Evolutionary conservation across 345 rosid genomes (phyloP).

Genomic region (Moricandia moricandioides): DNA sequence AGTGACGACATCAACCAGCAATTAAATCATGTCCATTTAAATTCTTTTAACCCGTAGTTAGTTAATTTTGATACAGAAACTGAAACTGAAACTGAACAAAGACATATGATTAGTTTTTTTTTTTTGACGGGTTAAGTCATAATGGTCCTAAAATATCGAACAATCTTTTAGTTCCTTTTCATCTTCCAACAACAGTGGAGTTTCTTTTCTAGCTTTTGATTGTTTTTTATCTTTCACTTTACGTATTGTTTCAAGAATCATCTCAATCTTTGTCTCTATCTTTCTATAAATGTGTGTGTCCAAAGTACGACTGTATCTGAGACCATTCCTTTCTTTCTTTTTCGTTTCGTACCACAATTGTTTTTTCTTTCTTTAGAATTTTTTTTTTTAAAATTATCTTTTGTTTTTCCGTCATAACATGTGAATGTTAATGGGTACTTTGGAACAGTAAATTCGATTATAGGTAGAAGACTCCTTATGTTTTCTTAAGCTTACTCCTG

Average conservation of each 20-base stretch:
- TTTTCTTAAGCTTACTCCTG: not conserved
- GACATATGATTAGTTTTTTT: not conserved
- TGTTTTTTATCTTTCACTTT: conserved; percentile 23
- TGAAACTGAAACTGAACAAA: not conserved
- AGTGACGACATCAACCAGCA: not conserved
- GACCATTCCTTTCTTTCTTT: conserved; percentile 9
- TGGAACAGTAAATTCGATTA: not conserved
- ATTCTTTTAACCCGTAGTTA: not conserved
- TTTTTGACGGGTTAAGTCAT: not conserved
- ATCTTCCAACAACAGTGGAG: conserved; percentile 31
- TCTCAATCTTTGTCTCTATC: conserved; percentile 21
- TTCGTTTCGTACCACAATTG: conserved; percentile 28
- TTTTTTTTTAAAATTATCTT: not conserved
- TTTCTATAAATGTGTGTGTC: conserved; percentile 24
- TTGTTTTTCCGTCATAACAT: conserved; percentile 9
- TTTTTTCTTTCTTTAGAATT: conserved; percentile 11
- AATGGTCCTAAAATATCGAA: not conserved
- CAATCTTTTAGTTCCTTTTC: not conserved
- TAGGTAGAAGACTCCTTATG: not conserved
- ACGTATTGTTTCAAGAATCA: conserved; percentile 18
- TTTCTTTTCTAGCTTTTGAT: conserved; percentile 19
- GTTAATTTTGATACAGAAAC: not conserved
- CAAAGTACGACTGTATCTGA: conserved; percentile 13
- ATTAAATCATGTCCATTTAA: not conserved
- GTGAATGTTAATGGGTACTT: not conserved